Evolutionary conservation across 345 rosid genomes (phyloP), one percentile per base, ranked within the genome.

Genomic region (Eucalyptus lansdowneana): DNA sequence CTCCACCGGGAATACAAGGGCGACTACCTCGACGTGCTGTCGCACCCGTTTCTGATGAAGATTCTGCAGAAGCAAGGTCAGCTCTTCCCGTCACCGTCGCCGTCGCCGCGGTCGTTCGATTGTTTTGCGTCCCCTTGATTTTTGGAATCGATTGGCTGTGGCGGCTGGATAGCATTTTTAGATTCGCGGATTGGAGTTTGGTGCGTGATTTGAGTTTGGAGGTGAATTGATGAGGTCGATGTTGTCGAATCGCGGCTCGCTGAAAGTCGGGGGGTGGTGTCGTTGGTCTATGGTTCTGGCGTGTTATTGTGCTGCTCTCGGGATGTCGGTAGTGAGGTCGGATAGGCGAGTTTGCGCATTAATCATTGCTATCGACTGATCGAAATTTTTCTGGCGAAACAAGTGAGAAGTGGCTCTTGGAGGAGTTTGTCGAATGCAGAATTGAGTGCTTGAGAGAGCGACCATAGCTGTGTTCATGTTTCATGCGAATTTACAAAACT

Each of bases 21-120:
- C 81, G 99, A 98, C 76, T 96, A 98, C 90, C 92, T 98, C n/a
- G 97, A 94, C 92, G 96, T 98, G 24, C 93, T 94, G 50, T 91
- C 98, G 62, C 93, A 92, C 56, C 97, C 99, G 53, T 92, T 90
- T 50, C 88, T 97, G 90, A 93, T 96, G 97, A 93, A 93, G 91
- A 94, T 97, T 89, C 90, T 98, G 90, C 95, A 95, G 72, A 98
- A 96, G 89, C 99, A 97, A 95, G 99, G 99, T 97, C 45, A 50
- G 80, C 86, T 47, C 50, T 85, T 0, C 62, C 62, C 60, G 60
- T 51, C 54, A 21, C 22, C 37, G 25, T 44, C 87, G 47, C 54
- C 22, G 50, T 22, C 31, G 40, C 34, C 80, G 25, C 19, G 51
- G 54, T 47, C 58, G 22, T 51, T 87, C 19, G 25, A 54, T 13